Base-by-base conservation (phyloP, 2,329 filamentous ascomycete genomes). In the Drechmeria coniospora region DNA sequence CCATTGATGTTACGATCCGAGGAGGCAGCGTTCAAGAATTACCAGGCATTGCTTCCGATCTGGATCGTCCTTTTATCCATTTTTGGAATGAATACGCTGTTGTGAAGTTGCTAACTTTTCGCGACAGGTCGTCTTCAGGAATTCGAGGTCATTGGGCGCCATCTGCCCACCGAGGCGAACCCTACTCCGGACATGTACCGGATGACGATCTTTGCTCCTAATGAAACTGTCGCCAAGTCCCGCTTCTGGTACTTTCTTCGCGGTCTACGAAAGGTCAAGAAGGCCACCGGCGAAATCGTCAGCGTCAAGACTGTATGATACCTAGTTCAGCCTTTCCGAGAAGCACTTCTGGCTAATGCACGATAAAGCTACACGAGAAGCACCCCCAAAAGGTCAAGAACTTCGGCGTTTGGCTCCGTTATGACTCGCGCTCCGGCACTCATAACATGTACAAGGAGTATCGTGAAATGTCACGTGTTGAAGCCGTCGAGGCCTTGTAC, bases 381-480 rank as follows among this genome's bases (percentile, higher is more conserved):
- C 84, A 83, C 64, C 90, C 90, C 53, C 71, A 86, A 57, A 94
- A 93, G 74, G 86, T 98, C 75, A 98, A 98, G 84, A 98, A 94
- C 81, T 95, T 98, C 61, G 90, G 90, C 62, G 78, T 98, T 76
- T 98, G 92, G 92, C 79, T 98, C 68, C 86, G 92, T 60, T 98
- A 98, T 72, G 87, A 98, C 70, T 98, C 92, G 40, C 87, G 90
- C 65, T 95, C 90, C 52, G 90, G 90, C 53, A 98, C 90, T 53
- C 90, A 98, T 84, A 98, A 98, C 80, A 98, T 98, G 90, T 98
- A 98, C 83, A 95, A 95, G 79, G 90, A 98, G 79, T 95, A 94
- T 80, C 82, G 90, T 60, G 90, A 95, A 74, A 81, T 95, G 74
- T 87, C 81, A 59, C 75, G 90, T 64, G 81, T 79, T 54, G 87